phyloP scores from a whole-genome alignment of 1,284 basidiomycete genomes.

The Cryptococcus wingfieldii region DNA sequence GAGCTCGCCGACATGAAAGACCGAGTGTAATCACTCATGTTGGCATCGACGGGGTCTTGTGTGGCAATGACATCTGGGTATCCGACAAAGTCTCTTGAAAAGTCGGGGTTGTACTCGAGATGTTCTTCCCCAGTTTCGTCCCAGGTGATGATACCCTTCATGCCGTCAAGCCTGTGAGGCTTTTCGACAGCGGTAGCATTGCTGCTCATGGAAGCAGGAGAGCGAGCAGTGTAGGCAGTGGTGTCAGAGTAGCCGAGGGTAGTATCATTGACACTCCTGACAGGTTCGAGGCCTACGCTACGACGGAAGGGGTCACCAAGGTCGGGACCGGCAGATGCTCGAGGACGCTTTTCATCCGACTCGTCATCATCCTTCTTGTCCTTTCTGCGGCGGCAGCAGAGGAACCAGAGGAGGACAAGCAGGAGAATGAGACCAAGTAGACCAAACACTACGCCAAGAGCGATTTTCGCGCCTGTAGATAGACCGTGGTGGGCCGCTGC shows the following conservation, averaged over 20 bases:
- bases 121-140: constrained; percentile 15
- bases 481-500: constrained; percentile 21
- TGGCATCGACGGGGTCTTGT: constrained; percentile 23
- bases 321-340: constrained; percentile 19
- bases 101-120: constrained; percentile 12
- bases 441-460: constrained; percentile 45
- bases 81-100: constrained; percentile 28
- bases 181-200: constrained; percentile 23
- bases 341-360: constrained; percentile 5
- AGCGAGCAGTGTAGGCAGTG: background rate
- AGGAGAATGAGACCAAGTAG: constrained; percentile 36
- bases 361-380: constrained; percentile 14
- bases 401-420: constrained; percentile 40
- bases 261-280: background rate
- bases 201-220: constrained; percentile 16
- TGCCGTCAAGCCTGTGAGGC: constrained; percentile 33
- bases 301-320: constrained; percentile 27
- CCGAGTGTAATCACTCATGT: constrained; percentile 37
- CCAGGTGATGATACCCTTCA: constrained; percentile 41
- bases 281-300: background rate
- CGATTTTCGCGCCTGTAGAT: constrained; percentile 43
- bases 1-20: constrained; percentile 31
- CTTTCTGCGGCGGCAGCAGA: constrained; percentile 38
- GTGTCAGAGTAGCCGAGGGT: background rate
- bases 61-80: constrained; percentile 39